Base-by-base conservation (phyloP, 2,329 filamentous ascomycete species). In the Esteya vermicola region DNA sequence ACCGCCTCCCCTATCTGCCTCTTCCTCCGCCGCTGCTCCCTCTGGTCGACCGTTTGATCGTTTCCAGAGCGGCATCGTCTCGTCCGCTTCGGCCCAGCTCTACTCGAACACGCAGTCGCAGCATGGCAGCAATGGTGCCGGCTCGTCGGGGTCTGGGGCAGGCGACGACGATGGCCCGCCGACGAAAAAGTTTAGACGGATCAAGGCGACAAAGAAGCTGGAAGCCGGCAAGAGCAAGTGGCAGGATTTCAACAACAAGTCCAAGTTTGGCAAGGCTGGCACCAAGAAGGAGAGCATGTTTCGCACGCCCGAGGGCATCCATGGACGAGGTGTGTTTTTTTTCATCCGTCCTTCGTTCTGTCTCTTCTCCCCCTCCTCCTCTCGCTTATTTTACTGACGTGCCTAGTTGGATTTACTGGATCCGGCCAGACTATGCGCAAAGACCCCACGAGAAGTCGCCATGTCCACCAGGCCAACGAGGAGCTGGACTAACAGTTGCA, bases 381-480 rank as follows among this genome's bases (percentile, higher is more conserved):
- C 39, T 27, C 26, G 26, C 26, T 37, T 14, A 16, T 6, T 9
- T 21, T 6, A 40, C 57, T 61, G 51, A 63, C 23, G 6, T 18
- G 36, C 7, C 4, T 49, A 95, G 91, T 98, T 54, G 91, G 91
- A 26, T 95, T 98, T 55, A 94, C 85, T 9, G 91, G 91, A 46
- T 95, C 88, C 40, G 91, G 91, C 44, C 85, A 94, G 61, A 72
- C 81, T 49, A 96, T 96, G 91, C 83, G 86, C 51, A 95, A 94
- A 60, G 91, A 95, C 56, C 75, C 77, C 36, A 77, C 79, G 46
- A 73, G 88, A 54, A 81, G 74, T 56, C 80, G 85, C 52, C 85
- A 94, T 55, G 79, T 91, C 49, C 93, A 93, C 59, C 77, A 89
- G 58, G 70, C 78, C 50, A 78, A 72, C 52, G 80, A 82, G 41